Percentiles rank a stretch among this genome's conserved stretches.
phyloP scores from a whole-genome alignment of 768 basidiomycete genomes.

The Chalciporus chontae region DNA sequence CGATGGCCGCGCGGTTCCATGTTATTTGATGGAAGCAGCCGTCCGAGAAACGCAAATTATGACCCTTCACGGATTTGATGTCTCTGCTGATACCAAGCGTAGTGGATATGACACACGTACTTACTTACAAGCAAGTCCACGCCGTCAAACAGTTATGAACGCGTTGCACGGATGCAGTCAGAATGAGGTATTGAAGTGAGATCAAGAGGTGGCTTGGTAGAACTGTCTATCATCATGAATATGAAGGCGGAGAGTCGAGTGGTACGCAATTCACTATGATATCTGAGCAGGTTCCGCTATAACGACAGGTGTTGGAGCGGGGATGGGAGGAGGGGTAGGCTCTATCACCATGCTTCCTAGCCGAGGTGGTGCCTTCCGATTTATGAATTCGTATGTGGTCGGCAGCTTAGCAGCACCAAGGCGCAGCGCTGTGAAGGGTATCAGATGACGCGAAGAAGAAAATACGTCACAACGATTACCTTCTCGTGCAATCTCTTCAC shows the following conservation, averaged over 20 bases:
- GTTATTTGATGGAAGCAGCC: not conserved
- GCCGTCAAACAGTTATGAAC: no score
- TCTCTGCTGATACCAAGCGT: no score
- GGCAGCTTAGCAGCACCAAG: constrained; percentile 88
- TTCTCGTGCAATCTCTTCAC: constrained; percentile 90
- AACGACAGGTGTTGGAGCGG: constrained; percentile 11
- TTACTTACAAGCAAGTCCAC: no score
- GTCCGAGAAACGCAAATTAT: no score
- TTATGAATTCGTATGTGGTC: constrained; percentile 84
- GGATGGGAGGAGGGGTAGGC: constrained; percentile 22
- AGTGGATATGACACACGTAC: no score
- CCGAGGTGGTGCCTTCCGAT: constrained; percentile 61
- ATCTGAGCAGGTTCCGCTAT: constrained; percentile 7
- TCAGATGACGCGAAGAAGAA: constrained; percentile 2
- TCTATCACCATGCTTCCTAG: constrained; percentile 63
- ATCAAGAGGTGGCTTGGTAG: not conserved
- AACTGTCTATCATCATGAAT: constrained; percentile 5
- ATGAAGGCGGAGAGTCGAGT: not conserved
- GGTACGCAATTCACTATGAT: constrained; percentile 5
- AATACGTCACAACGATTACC: constrained; percentile 42
- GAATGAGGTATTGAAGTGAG: no score
- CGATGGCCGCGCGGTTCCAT: not conserved
- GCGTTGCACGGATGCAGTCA: no score
- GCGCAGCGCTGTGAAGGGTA: constrained; percentile 59
- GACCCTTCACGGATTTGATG: no score